Evolutionary conservation across 2,329 filamentous ascomycete species (phyloP).

Genomic region (Lasiodiplodia hormozganensis): DNA sequence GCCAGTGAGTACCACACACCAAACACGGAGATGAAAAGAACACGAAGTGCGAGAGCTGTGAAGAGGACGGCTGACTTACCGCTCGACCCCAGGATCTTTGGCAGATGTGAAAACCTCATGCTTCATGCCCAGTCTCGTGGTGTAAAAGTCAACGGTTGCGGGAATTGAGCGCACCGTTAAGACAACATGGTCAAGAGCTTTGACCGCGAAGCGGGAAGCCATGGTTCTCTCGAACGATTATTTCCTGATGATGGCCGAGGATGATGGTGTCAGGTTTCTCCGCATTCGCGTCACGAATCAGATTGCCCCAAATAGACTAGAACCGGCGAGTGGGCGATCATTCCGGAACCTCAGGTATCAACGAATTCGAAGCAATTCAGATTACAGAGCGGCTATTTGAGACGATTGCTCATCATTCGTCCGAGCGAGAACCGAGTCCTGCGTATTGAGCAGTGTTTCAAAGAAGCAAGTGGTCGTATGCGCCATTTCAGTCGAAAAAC

Average conservation of each 20-base stretch:
- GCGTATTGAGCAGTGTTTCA: not conserved
- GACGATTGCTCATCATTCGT: not conserved
- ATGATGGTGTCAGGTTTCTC: constrained; percentile 4
- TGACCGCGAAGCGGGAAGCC: constrained; percentile 13
- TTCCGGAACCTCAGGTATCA: not conserved
- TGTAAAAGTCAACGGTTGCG: constrained; percentile 31
- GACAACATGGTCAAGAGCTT: constrained; percentile 20
- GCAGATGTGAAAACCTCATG: constrained; percentile 27
- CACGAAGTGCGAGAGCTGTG: not conserved
- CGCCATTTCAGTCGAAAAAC: not conserved
- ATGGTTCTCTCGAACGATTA: not conserved
- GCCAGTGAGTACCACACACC: not conserved
- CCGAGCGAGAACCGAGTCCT: not conserved
- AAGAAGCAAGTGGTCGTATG: constrained; percentile 1
- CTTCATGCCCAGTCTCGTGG: constrained; percentile 30
- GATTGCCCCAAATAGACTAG: constrained; percentile 6
- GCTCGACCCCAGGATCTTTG: constrained; percentile 27
- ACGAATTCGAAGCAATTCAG: not conserved
- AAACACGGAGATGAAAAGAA: not conserved
- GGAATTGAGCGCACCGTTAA: constrained; percentile 20
- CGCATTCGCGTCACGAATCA: constrained; percentile 5
- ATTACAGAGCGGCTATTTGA: not conserved
- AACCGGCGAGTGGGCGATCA: not conserved
- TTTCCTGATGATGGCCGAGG: not conserved
- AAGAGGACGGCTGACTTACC: not conserved